Percentiles rank a stretch among this genome's conserved stretches.
phyloP scores from a whole-genome alignment of 129 eudicot genomes.

The Logfia minima region DNA sequence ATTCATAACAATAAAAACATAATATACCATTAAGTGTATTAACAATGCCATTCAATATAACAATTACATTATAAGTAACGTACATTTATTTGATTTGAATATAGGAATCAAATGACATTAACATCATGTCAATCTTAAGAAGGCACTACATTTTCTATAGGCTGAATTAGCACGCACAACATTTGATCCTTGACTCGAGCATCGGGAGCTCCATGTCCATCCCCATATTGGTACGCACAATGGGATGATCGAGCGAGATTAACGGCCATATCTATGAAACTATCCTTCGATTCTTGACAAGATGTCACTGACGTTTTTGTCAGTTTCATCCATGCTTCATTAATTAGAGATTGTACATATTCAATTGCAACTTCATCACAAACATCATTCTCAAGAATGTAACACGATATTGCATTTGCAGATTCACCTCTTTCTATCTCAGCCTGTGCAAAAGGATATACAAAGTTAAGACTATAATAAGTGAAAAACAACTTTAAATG shows the following conservation, averaged over 20 bases:
- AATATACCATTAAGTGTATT: too few relatives aligned
- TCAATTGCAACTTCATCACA: slow-evolving; percentile 41
- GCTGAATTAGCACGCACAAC: slow-evolving; percentile 32
- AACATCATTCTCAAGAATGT: slow-evolving; percentile 47
- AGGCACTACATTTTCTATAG: slow-evolving; percentile 6
- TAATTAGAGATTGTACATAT: slow-evolving; percentile 27
- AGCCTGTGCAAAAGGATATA: slow-evolving; percentile 8
- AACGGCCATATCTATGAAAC: slow-evolving; percentile 41
- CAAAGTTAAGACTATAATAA: neutral
- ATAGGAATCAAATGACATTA: too few relatives aligned
- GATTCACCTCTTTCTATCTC: slow-evolving; percentile 49
- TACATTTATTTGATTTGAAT: too few relatives aligned
- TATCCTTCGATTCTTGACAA: neutral
- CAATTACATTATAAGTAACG: too few relatives aligned
- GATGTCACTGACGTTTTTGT: slow-evolving; percentile 34
- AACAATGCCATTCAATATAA: too few relatives aligned
- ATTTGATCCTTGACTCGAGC: slow-evolving; percentile 33
- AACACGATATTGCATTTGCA: slow-evolving; percentile 47
- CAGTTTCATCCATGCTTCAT: slow-evolving; percentile 40
- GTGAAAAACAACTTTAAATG: neutral
- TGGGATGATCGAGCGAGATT: slow-evolving; percentile 49
- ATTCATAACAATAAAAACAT: too few relatives aligned
- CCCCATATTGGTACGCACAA: slow-evolving; percentile 51
- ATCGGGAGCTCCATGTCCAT: slow-evolving; percentile 57
- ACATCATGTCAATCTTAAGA: too few relatives aligned